Percentiles rank a stretch among this genome's conserved stretches.
These are phyloP conservation scores for Aureoboletus auriporus DNA, from an alignment of 768 basidiomycete genomes.

Conservation along the genomic window DNA sequence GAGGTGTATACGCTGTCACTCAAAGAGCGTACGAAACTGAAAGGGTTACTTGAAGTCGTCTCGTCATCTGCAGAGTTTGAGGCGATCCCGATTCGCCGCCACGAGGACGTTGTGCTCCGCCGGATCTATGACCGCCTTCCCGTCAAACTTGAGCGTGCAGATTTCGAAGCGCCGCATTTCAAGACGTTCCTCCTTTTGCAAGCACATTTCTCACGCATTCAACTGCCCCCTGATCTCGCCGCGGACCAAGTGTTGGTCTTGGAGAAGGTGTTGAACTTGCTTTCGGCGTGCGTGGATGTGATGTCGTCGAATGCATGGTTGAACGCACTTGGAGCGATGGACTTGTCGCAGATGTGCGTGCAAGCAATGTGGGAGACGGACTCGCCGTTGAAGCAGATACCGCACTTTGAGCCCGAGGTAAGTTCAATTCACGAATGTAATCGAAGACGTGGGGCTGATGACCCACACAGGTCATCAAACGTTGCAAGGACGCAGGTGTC, in stretches of 20 bases:
- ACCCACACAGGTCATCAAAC: slow-evolving; percentile 59
- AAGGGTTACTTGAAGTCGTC: slow-evolving; percentile 94
- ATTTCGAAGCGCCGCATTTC: slow-evolving; percentile 96
- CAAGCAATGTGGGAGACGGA: slow-evolving; percentile 98
- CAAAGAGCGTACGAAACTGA: slow-evolving; percentile 94
- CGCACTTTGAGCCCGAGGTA: slow-evolving; percentile 91
- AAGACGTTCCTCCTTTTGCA: slow-evolving; percentile 97
- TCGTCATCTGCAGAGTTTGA: slow-evolving; percentile 98
- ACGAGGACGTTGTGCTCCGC: slow-evolving; percentile 80
- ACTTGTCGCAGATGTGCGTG: slow-evolving; percentile 97
- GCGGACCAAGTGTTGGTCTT: slow-evolving; percentile 88
- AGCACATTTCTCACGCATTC: slow-evolving; percentile 92
- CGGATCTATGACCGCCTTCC: slow-evolving; percentile 95
- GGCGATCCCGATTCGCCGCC: slow-evolving; percentile 87
- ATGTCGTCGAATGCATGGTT: slow-evolving; percentile 97
- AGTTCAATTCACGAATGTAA: slow-evolving; percentile 11
- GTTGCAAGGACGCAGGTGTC: slow-evolving; percentile 77
- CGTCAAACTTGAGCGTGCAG: slow-evolving; percentile 79
- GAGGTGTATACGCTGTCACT: slow-evolving; percentile 95
- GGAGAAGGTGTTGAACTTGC: slow-evolving; percentile 84
- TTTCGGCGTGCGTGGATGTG: slow-evolving; percentile 95
- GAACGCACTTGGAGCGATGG: slow-evolving; percentile 94
- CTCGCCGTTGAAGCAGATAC: slow-evolving; percentile 92
- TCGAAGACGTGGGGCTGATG: neutral
- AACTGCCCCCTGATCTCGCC: slow-evolving; percentile 88